Percentiles rank a stretch among this genome's conserved stretches.
phyloP scores from a whole-genome alignment of 345 rosid species.

The Viola odorata region DNA sequence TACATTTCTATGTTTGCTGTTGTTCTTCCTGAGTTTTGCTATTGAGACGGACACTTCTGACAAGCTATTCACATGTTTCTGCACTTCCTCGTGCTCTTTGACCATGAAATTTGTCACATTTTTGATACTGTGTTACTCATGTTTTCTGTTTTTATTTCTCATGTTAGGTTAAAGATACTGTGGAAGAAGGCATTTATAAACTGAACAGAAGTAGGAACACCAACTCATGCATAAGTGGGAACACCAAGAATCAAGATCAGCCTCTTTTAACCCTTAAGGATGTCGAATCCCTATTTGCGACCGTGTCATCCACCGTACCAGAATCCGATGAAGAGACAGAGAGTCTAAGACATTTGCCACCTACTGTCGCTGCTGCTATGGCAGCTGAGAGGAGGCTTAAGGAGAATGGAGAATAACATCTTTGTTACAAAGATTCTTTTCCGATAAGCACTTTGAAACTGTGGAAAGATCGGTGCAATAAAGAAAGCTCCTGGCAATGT shows the following conservation, averaged over 20 bases:
- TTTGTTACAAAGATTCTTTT: not conserved
- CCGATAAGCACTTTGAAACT: not conserved
- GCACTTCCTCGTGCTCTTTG: too few species aligned
- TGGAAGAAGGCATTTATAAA: constrained; percentile 90
- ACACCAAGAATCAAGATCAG: constrained; percentile 84
- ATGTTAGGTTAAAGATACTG: constrained; percentile 64
- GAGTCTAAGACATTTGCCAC: constrained; percentile 61
- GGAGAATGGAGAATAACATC: constrained; percentile 15
- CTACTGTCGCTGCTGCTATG: constrained; percentile 72
- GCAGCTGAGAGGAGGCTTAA: constrained; percentile 87
- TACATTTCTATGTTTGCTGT: too few species aligned
- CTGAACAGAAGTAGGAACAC: constrained; percentile 71
- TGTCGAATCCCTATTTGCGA: constrained; percentile 66
- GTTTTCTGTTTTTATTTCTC: not conserved
- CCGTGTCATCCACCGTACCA: constrained; percentile 20
- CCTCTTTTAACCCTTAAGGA: constrained; percentile 70
- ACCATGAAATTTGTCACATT: too few species aligned
- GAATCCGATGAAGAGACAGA: constrained; percentile 34
- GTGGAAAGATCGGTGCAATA: too few species aligned
- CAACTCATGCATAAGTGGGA: constrained; percentile 64
- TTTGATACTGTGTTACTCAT: too few species aligned
- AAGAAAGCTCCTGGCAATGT: not conserved
- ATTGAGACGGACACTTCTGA: too few species aligned
- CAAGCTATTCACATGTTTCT: too few species aligned
- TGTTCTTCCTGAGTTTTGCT: too few species aligned